Base-by-base conservation (phyloP, 768 basidiomycete species). In the Panaeolus cyanescens region DNA sequence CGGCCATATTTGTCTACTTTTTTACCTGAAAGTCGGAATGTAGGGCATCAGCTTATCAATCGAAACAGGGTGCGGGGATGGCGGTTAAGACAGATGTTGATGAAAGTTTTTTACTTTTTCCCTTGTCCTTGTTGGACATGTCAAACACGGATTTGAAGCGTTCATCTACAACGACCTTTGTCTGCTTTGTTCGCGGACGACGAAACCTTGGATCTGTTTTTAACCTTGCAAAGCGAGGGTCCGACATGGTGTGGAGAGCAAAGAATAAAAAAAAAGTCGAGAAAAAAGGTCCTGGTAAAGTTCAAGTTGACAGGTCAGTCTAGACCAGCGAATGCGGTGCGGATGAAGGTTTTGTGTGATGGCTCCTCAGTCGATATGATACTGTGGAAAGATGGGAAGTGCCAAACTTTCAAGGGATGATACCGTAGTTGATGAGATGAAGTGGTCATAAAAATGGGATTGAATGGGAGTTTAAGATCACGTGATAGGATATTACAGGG, bases 181-280 rank as follows among this genome's bases (percentile, higher is more conserved):
- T 79, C 60, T 87, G 79, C 33, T 89, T 86, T 74, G 89, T 93
- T 72, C 87, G 92, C 2, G 93, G 91, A 32, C 85, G 84, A 25
- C 95, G 83, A 78, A 99, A 99, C 54, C 97, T 87, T 50, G 97
- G 97, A 72, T 99, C 96, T 13, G 93, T 87, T 71, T 86, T 89
- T 59, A 98, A 80, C 56, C 92, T 82, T 19, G 91, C 84, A 74
- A 99, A 99, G 20, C 96, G 85, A n/a, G 91, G 81, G 75, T 97
- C 93, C 13, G 90, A 85, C 88, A 90, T 89, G 65, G 60, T 61
- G 32, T 15, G 50, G 31, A 54, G 15, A 20, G 50, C 50, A 10
- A n/a, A 54, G 31, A 54, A 54, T 54, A 54, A 30, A 5, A 54
- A 5, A 13, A 13, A 19, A 30, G 15, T 20, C n/a, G 50, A 4